Conservation (phyloP, 2,329 filamentous ascomycete species). For the Didymellaceae sp. region DNA sequence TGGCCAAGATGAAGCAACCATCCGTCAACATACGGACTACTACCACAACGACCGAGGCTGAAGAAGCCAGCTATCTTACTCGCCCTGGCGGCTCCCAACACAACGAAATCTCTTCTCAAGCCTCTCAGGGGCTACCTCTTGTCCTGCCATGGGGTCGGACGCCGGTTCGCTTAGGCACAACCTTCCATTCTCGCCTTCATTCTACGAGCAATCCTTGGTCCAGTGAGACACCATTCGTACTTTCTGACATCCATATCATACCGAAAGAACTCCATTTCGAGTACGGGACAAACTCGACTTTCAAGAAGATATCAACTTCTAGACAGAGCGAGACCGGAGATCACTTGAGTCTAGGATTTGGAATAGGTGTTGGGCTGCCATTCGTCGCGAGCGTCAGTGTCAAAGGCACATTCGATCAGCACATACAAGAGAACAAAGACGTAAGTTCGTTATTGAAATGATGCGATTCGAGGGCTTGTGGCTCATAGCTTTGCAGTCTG, state of each 20-base stretch:
- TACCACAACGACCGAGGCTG: not conserved
- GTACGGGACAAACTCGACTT: constrained; percentile 8
- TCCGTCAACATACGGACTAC: not conserved
- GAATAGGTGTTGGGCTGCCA: not conserved
- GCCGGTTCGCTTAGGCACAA: not conserved
- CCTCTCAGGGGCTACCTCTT: not conserved
- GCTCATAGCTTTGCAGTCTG: not conserved
- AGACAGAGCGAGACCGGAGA: constrained; percentile 4
- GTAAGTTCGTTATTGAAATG: not conserved
- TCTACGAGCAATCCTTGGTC: not conserved
- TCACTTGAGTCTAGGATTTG: constrained; percentile 4
- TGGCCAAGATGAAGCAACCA: not conserved
- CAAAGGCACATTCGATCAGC: constrained; percentile 4
- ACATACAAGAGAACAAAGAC: constrained; percentile 4
- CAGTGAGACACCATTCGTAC: not conserved
- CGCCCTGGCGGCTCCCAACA: not conserved
- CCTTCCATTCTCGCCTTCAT: not conserved
- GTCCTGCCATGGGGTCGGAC: not conserved
- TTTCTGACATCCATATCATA: not conserved
- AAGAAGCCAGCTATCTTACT: not conserved
- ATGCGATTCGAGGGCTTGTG: not conserved
- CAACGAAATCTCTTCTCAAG: not conserved
- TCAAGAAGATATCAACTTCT: constrained; percentile 2
- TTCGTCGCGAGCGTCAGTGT: constrained; percentile 5
- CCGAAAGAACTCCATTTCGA: constrained; percentile 2